Evolutionary conservation across 805 yeast genomes (phyloP).

Genomic region (Myxozyma mucilagina): DNA sequence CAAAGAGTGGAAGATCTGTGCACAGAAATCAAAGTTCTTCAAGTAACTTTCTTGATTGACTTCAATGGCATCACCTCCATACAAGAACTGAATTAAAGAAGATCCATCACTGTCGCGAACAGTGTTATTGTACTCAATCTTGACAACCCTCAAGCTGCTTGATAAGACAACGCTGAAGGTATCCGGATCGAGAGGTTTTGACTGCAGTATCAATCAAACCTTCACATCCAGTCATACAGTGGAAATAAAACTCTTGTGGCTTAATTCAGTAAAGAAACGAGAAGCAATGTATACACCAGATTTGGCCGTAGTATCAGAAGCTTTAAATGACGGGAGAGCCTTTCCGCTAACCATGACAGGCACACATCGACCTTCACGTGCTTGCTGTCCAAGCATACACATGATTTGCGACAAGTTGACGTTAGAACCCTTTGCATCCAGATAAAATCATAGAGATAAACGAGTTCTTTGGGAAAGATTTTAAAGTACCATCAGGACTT

Average conservation of each 20-base stretch:
- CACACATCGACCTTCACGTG: constrained; percentile 98
- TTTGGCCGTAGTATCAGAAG: constrained; percentile 94
- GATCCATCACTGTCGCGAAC: constrained; percentile 96
- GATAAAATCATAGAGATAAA: constrained; percentile 99
- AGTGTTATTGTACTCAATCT: constrained; percentile 87
- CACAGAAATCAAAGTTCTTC: constrained; percentile 90
- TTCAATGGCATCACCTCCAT: constrained; percentile 97
- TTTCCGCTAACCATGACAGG: constrained; percentile 99
- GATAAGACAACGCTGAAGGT: constrained; percentile 95
- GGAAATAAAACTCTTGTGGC: constrained; percentile 99
- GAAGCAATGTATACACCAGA: constrained; percentile 99
- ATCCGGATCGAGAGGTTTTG: constrained; percentile 97
- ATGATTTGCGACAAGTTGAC: constrained; percentile 98
- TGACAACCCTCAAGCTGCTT: constrained; percentile 98
- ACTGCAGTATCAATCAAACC: constrained; percentile 99
- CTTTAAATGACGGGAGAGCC: constrained; percentile 92
- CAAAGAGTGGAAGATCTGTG: constrained; percentile 84
- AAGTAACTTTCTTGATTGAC: constrained; percentile 92
- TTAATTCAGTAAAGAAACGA: constrained; percentile 93
- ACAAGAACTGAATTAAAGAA: constrained; percentile 81
- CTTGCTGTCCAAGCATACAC: constrained; percentile 99
- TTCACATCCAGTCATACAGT: constrained; percentile 99
- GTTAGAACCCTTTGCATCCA: constrained; percentile 98
- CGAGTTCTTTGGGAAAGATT: constrained; percentile 89
- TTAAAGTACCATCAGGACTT: constrained; percentile 95